Conservation (phyloP, 805 yeast genomes). For the Candida alai region DNA sequence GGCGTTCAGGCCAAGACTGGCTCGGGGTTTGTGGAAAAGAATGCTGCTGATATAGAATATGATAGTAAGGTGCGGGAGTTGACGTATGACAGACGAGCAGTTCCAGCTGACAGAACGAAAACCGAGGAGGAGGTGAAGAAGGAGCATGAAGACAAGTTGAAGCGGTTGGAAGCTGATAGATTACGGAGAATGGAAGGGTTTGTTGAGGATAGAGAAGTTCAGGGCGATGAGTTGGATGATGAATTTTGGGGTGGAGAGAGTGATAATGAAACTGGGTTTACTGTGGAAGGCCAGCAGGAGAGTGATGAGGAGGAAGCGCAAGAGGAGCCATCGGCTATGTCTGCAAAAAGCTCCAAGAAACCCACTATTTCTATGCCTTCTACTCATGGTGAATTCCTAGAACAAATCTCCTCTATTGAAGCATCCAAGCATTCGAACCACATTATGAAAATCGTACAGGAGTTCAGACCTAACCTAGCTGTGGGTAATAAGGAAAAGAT, state of each 20-base stretch:
- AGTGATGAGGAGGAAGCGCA: constrained; percentile 36
- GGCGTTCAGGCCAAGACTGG: constrained; percentile 12
- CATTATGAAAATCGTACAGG: constrained; percentile 52
- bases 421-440: constrained; percentile 42
- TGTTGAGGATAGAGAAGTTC: constrained; percentile 46
- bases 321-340: constrained; percentile 20
- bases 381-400: constrained; percentile 27
- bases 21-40: constrained; percentile 28
- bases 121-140: constrained; percentile 65
- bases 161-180: constrained; percentile 65
- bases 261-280: constrained; percentile 43
- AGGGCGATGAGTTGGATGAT: constrained; percentile 65
- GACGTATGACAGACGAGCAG: constrained; percentile 69
- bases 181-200: constrained; percentile 70
- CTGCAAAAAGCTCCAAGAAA: constrained; percentile 9
- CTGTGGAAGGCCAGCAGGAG: constrained; percentile 27
- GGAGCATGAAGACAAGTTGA: constrained; percentile 59
- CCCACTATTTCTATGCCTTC: constrained; percentile 26
- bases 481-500: constrained; percentile 77
- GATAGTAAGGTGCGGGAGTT: constrained; percentile 65
- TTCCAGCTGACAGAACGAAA: constrained; percentile 77
- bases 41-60: constrained; percentile 47
- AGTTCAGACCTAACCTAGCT: constrained; percentile 73
- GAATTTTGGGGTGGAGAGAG: constrained; percentile 63
- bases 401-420: constrained; percentile 28